Evolutionary conservation across 2,329 filamentous ascomycete species (phyloP).

Genomic region (Colletotrichum endophyticum): DNA sequence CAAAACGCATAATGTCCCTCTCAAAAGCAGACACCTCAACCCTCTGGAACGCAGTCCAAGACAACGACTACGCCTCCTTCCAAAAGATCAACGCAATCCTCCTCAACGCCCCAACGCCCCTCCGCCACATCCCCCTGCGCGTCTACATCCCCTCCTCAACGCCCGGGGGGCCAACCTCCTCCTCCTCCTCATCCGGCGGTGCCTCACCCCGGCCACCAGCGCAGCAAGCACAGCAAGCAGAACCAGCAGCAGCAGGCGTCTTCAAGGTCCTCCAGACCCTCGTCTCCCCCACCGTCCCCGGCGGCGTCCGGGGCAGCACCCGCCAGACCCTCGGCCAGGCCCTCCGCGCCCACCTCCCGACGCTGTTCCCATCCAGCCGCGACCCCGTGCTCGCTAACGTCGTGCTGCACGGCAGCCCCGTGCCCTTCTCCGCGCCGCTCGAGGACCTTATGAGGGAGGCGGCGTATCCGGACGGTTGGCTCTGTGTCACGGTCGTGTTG

Average conservation of each 20-base stretch:
- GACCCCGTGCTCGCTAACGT: constrained; percentile 85
- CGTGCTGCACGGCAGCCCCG: constrained; percentile 81
- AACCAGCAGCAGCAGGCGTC: constrained; percentile 45
- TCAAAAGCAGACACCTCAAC: constrained; percentile 83
- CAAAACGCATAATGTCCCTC: constrained; percentile 88
- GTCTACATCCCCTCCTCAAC: constrained; percentile 80
- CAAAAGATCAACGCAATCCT: constrained; percentile 77
- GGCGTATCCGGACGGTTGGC: constrained; percentile 91
- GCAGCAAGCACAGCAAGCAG: neutral
- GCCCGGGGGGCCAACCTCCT: constrained; percentile 12
- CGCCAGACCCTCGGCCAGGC: constrained; percentile 72
- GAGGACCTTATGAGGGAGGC: constrained; percentile 84
- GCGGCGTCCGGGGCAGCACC: constrained; percentile 41
- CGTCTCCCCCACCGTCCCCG: constrained; percentile 53
- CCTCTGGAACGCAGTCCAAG: constrained; percentile 81
- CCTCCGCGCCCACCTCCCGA: constrained; percentile 76
- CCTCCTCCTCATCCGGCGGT: neutral
- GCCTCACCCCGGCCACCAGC: constrained; percentile 19
- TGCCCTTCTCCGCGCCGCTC: constrained; percentile 80
- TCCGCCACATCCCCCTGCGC: constrained; percentile 85
- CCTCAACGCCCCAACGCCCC: constrained; percentile 74
- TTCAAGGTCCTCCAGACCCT: constrained; percentile 80
- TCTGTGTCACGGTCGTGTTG: constrained; percentile 82
- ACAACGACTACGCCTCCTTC: constrained; percentile 77
- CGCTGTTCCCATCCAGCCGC: constrained; percentile 84